Conservation (phyloP, 169 alveolate species). For the Perkinsus olseni region DNA sequence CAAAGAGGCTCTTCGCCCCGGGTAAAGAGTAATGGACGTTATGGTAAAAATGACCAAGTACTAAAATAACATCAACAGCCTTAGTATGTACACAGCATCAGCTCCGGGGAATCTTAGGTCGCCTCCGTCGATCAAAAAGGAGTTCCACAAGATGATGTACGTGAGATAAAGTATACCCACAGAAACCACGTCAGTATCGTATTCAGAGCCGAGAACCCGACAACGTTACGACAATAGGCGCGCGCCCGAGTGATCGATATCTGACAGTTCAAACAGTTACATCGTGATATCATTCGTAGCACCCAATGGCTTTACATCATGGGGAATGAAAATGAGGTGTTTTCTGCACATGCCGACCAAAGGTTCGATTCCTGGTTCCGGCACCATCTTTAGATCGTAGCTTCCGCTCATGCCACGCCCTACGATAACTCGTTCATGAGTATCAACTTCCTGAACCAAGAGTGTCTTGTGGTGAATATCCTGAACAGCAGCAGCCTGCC, state of each 20-base stretch:
- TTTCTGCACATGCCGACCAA: too few relatives aligned
- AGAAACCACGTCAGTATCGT: slow-evolving; percentile 16
- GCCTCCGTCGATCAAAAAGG: not conserved
- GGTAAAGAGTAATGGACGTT: not conserved
- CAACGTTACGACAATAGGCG: not conserved
- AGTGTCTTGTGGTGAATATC: slow-evolving; percentile 16
- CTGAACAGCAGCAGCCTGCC: not conserved
- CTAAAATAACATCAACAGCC: not conserved
- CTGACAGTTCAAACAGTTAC: too few relatives aligned
- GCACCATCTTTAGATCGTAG: not conserved
- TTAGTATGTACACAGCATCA: not conserved
- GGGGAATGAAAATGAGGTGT: too few relatives aligned
- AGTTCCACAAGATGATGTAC: not conserved
- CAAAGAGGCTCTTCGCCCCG: not conserved
- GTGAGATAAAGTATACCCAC: slow-evolving; percentile 26
- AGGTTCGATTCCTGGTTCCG: not conserved
- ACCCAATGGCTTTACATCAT: too few relatives aligned
- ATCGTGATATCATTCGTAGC: too few relatives aligned
- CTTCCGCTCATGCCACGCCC: not conserved
- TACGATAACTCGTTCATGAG: not conserved
- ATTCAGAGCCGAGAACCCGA: slow-evolving; percentile 13
- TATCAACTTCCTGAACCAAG: slow-evolving; percentile 13
- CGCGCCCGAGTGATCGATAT: too few relatives aligned
- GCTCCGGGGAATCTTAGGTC: not conserved
- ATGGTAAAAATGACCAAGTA: not conserved